Evolutionary conservation across 768 basidiomycete genomes (phyloP), one percentile per base, ranked within the genome.

Genomic region (Podaxis sp.): DNA sequence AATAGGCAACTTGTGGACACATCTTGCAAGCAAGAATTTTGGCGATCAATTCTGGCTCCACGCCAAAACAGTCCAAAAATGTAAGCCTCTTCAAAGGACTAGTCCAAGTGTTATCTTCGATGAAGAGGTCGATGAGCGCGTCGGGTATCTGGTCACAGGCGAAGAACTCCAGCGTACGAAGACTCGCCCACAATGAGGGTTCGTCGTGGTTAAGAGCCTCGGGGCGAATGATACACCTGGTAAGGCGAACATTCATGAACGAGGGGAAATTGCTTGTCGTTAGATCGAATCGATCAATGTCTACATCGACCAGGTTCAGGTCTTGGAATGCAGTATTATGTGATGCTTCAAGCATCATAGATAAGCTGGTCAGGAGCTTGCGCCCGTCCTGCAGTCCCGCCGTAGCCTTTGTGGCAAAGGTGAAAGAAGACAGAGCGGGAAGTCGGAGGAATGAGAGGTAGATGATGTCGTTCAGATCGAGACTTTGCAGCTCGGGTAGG

Each of bases 401-500:
- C 20, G n/a, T 13, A 7, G 52, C 7, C 10, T n/a, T 13, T 48
- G 48, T 54, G 17, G 44, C 33, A 28, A 59, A 59, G 7, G 50
- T 58, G 52, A 64, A 48, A 11, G 63, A 59, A 17, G 13, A 6
- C 15, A 64, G 44, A 24, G 36, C 36, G 5, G 63, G 63, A 36
- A 64, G 53, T 36, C 58, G 63, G 33, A 64, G 58, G 37, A 59
- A 64, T 10, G 63, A 48, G 26, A 65, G 51, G 55, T 60, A 65
- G 40, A 50, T 56, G 20, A 61, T 51, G 20, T 65, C 59, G 36
- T 50, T 61, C 15, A 65, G 22, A 11, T 50, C 30, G 49, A 65
- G 50, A 2, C 24, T 46, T 33, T 40, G 38, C 26, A 65, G 55
- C 20, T 22, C 22, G 28, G 58, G 60, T 12, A 61, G 36, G 2